Evolutionary conservation across 805 yeast genomes (phyloP).

Genomic region (Saturnispora sanitii): DNA sequence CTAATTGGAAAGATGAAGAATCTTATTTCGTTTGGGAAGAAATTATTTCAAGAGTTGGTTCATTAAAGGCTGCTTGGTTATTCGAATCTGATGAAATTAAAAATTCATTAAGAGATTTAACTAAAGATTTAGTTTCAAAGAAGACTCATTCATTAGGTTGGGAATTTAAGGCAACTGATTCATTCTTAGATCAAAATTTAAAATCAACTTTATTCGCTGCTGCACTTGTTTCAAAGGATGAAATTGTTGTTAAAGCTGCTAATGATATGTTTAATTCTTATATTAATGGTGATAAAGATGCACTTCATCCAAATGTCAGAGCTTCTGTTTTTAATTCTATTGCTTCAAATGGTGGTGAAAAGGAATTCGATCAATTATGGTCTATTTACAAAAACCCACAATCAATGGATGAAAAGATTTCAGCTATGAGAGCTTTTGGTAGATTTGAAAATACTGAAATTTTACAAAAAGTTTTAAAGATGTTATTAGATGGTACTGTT

Average conservation of each 20-base stretch:
- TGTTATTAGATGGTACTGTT: constrained; percentile 59
- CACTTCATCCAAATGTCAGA: constrained; percentile 39
- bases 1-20: constrained; percentile 29
- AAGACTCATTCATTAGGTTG: constrained; percentile 54
- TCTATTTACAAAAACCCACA: constrained; percentile 41
- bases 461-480: constrained; percentile 30
- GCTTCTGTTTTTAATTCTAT: constrained; percentile 36
- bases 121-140: constrained; percentile 20
- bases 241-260: constrained; percentile 26
- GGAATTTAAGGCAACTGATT: constrained; percentile 72
- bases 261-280: constrained; percentile 22
- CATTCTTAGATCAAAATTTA: constrained; percentile 29
- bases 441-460: constrained; percentile 30
- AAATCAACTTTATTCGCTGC: constrained; percentile 34
- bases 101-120: constrained; percentile 27
- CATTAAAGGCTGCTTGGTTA: constrained; percentile 26
- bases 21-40: constrained; percentile 51
- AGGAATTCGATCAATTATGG: constrained; percentile 33
- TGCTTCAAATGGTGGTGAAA: constrained; percentile 30
- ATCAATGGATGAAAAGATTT: constrained; percentile 48
- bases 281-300: constrained; percentile 20
- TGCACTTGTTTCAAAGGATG: constrained; percentile 34
- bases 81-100: constrained; percentile 30
- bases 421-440: constrained; percentile 48
- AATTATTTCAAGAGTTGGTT: constrained; percentile 33